A percentile compares a stretch with the other conserved stretches of the same genome.
Conservation (phyloP, 2,329 filamentous ascomycete genomes). For the Pseudogymnoascus sp. region DNA sequence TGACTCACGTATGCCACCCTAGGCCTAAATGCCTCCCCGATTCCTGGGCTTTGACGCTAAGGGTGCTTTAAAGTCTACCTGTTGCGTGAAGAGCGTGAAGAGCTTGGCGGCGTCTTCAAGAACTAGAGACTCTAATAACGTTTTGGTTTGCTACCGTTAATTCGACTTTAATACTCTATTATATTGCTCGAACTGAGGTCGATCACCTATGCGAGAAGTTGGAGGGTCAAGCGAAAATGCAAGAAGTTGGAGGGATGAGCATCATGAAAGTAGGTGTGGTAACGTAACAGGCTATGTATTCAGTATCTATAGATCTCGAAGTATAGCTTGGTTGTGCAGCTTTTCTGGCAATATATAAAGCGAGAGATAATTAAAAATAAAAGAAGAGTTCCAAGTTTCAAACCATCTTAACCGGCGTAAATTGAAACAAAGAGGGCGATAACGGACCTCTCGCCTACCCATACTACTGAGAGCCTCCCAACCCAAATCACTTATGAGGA, state of each 20-base stretch:
- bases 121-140: neutral
- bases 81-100: too few relatives aligned
- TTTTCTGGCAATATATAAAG: neutral
- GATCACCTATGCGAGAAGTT: neutral
- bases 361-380: neutral
- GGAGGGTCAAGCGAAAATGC: too few relatives aligned
- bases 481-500: too few relatives aligned
- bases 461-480: too few relatives aligned
- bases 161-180: neutral
- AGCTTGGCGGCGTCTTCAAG: neutral
- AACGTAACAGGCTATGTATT: neutral
- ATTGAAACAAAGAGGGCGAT: too few relatives aligned
- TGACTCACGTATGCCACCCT: neutral
- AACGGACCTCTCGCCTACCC: too few relatives aligned
- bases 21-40: neutral
- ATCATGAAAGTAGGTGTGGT: neutral
- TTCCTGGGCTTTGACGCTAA: neutral
- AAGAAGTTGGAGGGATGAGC: too few relatives aligned
- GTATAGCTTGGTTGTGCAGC: neutral
- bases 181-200: neutral
- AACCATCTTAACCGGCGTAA: too few relatives aligned
- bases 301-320: neutral
- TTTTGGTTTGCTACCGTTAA: neutral
- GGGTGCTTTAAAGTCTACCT: neutral
- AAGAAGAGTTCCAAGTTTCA: too few relatives aligned